Percentiles rank a stretch among this genome's conserved stretches.
Evolutionary conservation across 768 basidiomycete genomes (phyloP).

Genomic region (Cystobasidium tubakii): DNA sequence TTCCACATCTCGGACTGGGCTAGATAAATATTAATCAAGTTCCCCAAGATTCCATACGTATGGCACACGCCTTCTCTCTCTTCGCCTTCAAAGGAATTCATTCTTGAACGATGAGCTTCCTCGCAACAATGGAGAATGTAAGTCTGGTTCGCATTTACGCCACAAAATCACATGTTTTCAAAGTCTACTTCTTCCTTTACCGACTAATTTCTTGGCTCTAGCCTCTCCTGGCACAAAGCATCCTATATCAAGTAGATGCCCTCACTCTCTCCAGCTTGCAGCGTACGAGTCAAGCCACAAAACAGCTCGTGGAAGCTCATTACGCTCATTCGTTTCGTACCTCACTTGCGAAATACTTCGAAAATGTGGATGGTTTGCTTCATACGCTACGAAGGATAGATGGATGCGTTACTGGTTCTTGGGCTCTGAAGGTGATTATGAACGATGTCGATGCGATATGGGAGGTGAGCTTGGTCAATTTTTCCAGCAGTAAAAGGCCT

Average conservation of each 20-base stretch:
- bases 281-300: neutral
- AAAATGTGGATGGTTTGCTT: constrained; percentile 15
- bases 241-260: constrained; percentile 14
- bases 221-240: neutral
- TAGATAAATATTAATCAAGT: no score
- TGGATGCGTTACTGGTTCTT: constrained; percentile 25
- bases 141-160: neutral
- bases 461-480: neutral
- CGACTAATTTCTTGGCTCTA: neutral
- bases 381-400: neutral
- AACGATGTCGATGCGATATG: constrained; percentile 14
- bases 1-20: no score
- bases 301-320: constrained; percentile 12
- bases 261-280: neutral
- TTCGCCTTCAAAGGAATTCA: neutral
- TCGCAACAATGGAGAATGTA: constrained; percentile 12
- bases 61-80: neutral
- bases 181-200: neutral
- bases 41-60: no score
- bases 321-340: constrained; percentile 21
- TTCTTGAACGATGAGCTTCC: neutral
- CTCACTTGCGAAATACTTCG: constrained; percentile 18
- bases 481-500: no score
- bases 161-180: neutral
- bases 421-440: constrained; percentile 32